Evolutionary conservation across 2,329 filamentous ascomycete species (phyloP), one percentile per base, ranked within the genome.

Genomic region (Cladosporium oxysporum): DNA sequence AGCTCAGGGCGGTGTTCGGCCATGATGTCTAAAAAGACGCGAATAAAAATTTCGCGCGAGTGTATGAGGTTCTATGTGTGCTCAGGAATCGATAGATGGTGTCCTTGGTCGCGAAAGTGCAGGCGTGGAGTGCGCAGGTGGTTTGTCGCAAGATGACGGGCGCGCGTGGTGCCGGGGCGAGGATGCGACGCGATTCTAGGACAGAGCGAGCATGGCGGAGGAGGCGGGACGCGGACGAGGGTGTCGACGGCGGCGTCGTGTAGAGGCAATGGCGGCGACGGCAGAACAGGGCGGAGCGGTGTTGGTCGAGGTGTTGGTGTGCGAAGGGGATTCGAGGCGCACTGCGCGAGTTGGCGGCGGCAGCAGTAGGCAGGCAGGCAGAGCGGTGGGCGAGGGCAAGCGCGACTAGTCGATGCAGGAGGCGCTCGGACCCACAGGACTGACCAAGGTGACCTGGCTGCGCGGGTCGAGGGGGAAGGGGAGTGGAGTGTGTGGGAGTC

Each of bases 1-100:
- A 83, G 73, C 64, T 82, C 76, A 58, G 81, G 80, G 66, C 80
- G 80, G 70, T 76, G 74, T 31, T 80, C 78, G 28, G 73, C 68
- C 74, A 76, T 76, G 66, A 65, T 70, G 68, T 65, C 60, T 28
- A 72, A 67, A 73, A 75, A 75, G 65, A 66, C 69, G 69, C 65
- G 62, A 67, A 49, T 11, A 35, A 49, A 23, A 33, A 55, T 31
- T 21, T 31, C 16, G 52, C 28, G 52, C 31, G n/a, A 18, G 5
- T 18, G 35, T 28, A 35, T 11, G 53, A 11, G 18, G 53, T 63
- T 29, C 21, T 44, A 31, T n/a, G 44, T 35, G 26, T 62, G 59
- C 59, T 49, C 59, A 26, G 23, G 44, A 7, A 53, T 47, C 59
- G 31, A 62, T 61, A 28, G 41, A 2, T 33, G 61, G 50, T 28